Evolutionary conservation across 306 rosid species (phyloP), one percentile per base, ranked within the genome.

Genomic region (Abrus precatorius): DNA sequence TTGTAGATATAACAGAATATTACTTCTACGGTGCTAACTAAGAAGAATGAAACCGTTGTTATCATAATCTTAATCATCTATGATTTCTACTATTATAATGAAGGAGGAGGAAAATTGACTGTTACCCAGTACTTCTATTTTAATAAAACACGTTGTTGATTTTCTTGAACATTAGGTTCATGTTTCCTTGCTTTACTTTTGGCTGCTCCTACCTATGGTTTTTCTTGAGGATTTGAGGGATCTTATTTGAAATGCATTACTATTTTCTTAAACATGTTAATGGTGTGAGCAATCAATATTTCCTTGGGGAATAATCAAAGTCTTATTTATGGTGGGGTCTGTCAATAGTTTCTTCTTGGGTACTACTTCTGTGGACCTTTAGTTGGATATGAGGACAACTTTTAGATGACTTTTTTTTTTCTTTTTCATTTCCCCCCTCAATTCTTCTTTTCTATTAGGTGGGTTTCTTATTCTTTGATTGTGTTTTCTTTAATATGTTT

Each of bases 51-150:
- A 78, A 57, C 40, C 72, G 9, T 67, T 66, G 54, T 67, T 36
- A 20, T 83, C 5, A 11, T 74, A 20, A 10, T 74, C 5, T 7
- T 54, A 34, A 7, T 70, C 74, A 44, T 80, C 40, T 48, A 20
- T 79, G n/a, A 48, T 75, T 55, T 38, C 28, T 69, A 27, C 61
- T 68, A 36, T 53, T 75, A n/a, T 62, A 49, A 54, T 27, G 5
- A 45, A 47, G 6, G 71, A 62, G 62, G 65, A 12, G 72, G 76
- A 56, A 81, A 68, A 28, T 47, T 71, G 71, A 30, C 28, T 49
- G 50, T 77, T 67, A 60, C 55, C 7, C 33, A 80, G 70, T 75
- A 63, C 13, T 79, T 30, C 36, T 43, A 28, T 36, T 49, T 82
- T n/a, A 56, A 67, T 81, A 76, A 54, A 76, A 50, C 49, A 30